Evolutionary conservation across 805 yeast species (phyloP).

Genomic region (Nakazawaea ishiwadae): DNA sequence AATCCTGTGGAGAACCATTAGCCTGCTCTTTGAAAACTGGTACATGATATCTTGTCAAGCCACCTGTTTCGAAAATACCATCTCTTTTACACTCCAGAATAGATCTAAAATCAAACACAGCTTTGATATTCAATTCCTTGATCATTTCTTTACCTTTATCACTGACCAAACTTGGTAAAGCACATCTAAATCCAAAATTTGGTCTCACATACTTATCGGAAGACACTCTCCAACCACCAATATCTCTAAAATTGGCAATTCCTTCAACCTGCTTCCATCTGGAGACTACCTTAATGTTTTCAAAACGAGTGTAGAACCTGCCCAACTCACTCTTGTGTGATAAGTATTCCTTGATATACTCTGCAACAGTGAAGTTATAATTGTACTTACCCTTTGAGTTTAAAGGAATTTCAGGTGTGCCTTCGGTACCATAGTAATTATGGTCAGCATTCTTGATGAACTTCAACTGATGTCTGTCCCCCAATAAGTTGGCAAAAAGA

Average conservation of each 20-base stretch:
- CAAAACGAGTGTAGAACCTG: constrained; percentile 42
- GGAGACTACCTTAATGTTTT: constrained; percentile 33
- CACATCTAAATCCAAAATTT: constrained; percentile 58
- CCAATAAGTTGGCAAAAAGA: constrained; percentile 51
- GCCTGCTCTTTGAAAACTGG: constrained; percentile 48
- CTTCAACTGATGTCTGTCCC: constrained; percentile 51
- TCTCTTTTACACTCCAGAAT: constrained; percentile 44
- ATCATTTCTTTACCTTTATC: constrained; percentile 39
- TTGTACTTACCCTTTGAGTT: constrained; percentile 46
- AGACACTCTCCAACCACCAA: constrained; percentile 66
- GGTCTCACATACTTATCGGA: constrained; percentile 41
- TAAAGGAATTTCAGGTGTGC: constrained; percentile 37
- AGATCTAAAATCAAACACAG: constrained; percentile 67
- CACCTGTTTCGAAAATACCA: constrained; percentile 42
- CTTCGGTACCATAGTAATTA: constrained; percentile 58
- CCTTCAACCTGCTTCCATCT: constrained; percentile 67
- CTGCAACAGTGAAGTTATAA: constrained; percentile 51
- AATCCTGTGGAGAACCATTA: constrained; percentile 61
- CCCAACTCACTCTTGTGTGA: constrained; percentile 38
- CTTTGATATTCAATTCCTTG: constrained; percentile 40
- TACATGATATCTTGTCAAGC: constrained; percentile 42
- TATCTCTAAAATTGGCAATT: constrained; percentile 68
- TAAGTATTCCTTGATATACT: constrained; percentile 41
- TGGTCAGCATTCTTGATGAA: constrained; percentile 74
- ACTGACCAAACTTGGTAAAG: constrained; percentile 51